These are phyloP conservation scores for Globisporangium splendens DNA, from an alignment of 352 stramenopile species.

Conservation along the genomic window DNA sequence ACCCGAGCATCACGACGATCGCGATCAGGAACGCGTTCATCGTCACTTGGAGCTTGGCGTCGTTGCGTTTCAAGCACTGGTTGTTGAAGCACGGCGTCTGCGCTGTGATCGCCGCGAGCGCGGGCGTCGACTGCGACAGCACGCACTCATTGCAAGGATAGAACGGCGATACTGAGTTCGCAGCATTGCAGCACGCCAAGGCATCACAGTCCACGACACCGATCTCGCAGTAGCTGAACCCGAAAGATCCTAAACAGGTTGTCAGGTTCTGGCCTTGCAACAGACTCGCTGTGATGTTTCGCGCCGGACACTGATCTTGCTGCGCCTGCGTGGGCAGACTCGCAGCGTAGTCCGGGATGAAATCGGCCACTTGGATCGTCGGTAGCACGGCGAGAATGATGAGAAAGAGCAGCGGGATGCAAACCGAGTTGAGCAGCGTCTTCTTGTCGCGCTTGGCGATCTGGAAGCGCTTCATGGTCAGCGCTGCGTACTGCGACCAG, in stretches of 20 bases:
- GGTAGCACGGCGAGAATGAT: slow-evolving; percentile 33
- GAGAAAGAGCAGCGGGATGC: slow-evolving; percentile 44
- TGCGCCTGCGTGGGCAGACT: slow-evolving; percentile 15
- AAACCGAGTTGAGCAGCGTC: slow-evolving; percentile 30
- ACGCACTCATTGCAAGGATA: slow-evolving; percentile 32
- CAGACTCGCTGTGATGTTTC: slow-evolving; percentile 21
- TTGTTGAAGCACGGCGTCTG: slow-evolving; percentile 25
- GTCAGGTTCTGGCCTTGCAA: slow-evolving; percentile 7
- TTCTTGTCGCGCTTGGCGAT: slow-evolving; percentile 45
- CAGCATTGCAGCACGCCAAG: slow-evolving; percentile 31
- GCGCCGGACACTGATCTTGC: slow-evolving; percentile 21
- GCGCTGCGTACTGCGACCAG: slow-evolving; percentile 26
- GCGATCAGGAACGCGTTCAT: slow-evolving; percentile 41
- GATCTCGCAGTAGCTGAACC: slow-evolving; percentile 40
- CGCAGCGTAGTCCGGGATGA: slow-evolving; percentile 34
- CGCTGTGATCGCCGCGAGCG: slow-evolving; percentile 4
- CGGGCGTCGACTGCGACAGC: slow-evolving; percentile 2
- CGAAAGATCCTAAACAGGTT: neutral
- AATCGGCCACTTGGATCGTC: slow-evolving; percentile 42
- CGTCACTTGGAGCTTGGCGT: slow-evolving; percentile 38
- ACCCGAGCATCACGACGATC: slow-evolving; percentile 37
- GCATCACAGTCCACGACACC: slow-evolving; percentile 38
- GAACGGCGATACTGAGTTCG: slow-evolving; percentile 30
- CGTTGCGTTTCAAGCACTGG: slow-evolving; percentile 22
- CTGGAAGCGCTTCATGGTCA: slow-evolving; percentile 37